Evolutionary conservation across 192 early-diverging fungal species (phyloP), one percentile per base, ranked within the genome.

Genomic region (Coemansia brasiliensis): DNA sequence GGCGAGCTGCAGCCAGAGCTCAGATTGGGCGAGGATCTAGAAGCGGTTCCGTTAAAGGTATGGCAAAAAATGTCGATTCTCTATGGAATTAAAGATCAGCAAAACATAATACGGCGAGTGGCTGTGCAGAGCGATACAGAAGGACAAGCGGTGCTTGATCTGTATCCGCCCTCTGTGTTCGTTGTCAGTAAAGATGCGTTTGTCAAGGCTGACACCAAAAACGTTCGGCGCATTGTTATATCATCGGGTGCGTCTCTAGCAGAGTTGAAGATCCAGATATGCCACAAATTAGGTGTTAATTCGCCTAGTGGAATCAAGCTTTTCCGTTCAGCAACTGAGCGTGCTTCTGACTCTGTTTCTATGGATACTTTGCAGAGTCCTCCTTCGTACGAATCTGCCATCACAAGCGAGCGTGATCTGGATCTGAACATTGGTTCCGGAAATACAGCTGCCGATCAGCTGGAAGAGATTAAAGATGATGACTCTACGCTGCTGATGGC

Each of bases 61-160:
- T 87, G 84, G 84, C 55, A 59, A 8, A 64, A 53, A 39, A 62
- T 86, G 17, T 58, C 74, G 4, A 42, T 57, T 13, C 77, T 82
- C 73, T 86, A 79, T 62, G 79, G 65, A 7, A 29, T 55, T 11
- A 22, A 43, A 5, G 53, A 40, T 4, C 46, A 58, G 4, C 15
- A 38, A 25, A 17, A n/a, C 18, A 16, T 40, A 5, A 38, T 65
- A 40, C 40, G 57, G 41, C 60, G 60, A 22, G 53, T 70, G 11
- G 67, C 45, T 6, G 41, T 70, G 15, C 51, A 50, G 10, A 20
- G 22, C 8, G 54, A 44, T 9, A 13, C 20, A 16, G 43, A 32
- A 13, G 39, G 44, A n/a, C 16, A 40, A 45, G 39, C 55, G 4
- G 39, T 62, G 27, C 59, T 70, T 17, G 66, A 66, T 26, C 46